Evolutionary conservation across 2,329 filamentous ascomycete genomes (phyloP).

Genomic region (Colletotrichum filicis): DNA sequence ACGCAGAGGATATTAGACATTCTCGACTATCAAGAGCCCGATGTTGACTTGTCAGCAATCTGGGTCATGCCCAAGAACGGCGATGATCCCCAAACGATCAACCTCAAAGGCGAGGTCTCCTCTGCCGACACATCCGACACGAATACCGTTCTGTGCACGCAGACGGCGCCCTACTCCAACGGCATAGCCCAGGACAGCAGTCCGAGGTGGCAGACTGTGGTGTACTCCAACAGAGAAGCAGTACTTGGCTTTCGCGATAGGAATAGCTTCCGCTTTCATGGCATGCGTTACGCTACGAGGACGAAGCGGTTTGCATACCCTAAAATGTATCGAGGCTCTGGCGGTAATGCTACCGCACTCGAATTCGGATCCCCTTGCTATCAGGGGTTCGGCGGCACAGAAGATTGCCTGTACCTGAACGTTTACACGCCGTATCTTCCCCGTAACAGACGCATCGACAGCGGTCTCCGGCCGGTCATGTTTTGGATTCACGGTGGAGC

Average conservation of each 20-base stretch:
- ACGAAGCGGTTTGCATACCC: conserved; percentile 53
- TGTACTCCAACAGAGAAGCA: conserved; percentile 51
- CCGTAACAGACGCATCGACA: conserved; percentile 37
- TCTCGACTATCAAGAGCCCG: conserved; percentile 44
- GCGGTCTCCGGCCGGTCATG: conserved; percentile 57
- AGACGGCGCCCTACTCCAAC: conserved; percentile 54
- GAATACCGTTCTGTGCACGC: conserved; percentile 54
- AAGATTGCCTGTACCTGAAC: conserved; percentile 58
- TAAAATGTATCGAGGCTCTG: conserved; percentile 44
- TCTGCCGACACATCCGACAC: conserved; percentile 25
- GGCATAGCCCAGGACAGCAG: conserved; percentile 44
- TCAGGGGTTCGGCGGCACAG: conserved; percentile 46
- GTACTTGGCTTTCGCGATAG: conserved; percentile 55
- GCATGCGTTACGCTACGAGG: conserved; percentile 52
- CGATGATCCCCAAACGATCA: conserved; percentile 41
- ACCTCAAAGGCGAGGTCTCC: conserved; percentile 40
- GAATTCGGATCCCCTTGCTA: conserved; percentile 48
- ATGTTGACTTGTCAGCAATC: conserved; percentile 41
- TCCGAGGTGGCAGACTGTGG: conserved; percentile 48
- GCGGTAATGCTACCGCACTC: conserved; percentile 41
- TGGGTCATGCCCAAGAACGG: conserved; percentile 47
- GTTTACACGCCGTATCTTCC: conserved; percentile 56
- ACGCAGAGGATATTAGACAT: conserved; percentile 50
- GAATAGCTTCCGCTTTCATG: conserved; percentile 60
- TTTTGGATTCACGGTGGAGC: conserved; percentile 58